These are phyloP conservation scores for Zygoascus hellenicus DNA, from an alignment of 1,139 yeast species.

Conservation along the genomic window DNA sequence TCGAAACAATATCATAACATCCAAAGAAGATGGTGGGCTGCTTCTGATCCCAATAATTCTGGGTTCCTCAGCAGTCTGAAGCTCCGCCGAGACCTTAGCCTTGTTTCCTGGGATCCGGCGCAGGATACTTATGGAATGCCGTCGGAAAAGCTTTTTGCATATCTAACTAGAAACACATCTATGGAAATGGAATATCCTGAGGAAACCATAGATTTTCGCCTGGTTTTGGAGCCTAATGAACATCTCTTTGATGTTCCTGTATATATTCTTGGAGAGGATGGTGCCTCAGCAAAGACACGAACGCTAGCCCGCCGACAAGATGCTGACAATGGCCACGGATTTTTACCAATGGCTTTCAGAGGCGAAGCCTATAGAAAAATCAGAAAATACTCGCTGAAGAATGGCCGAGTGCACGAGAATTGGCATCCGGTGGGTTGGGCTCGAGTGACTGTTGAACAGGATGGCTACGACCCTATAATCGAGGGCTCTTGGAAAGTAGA, in stretches of 20 bases:
- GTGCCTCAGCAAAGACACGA: slow-evolving; percentile 15
- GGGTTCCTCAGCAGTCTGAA: slow-evolving; percentile 2
- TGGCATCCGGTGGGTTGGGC: slow-evolving; percentile 34
- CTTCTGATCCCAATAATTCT: slow-evolving; percentile 28
- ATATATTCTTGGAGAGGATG: slow-evolving; percentile 19
- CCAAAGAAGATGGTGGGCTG: slow-evolving; percentile 31
- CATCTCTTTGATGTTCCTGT: slow-evolving; percentile 12
- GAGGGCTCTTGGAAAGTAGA: slow-evolving; percentile 34
- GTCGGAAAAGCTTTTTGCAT: slow-evolving; percentile 25
- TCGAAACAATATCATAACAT: slow-evolving; percentile 25
- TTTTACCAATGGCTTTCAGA: slow-evolving; percentile 18
- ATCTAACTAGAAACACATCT: slow-evolving; percentile 24
- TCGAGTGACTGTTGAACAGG: slow-evolving; percentile 24
- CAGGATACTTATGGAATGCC: slow-evolving; percentile 8
- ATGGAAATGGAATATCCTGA: slow-evolving; percentile 25
- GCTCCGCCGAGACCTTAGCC: slow-evolving; percentile 3
- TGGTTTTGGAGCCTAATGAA: slow-evolving; percentile 26
- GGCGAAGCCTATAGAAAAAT: slow-evolving; percentile 30
- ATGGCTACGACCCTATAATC: slow-evolving; percentile 17
- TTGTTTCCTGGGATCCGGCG: slow-evolving; percentile 9
- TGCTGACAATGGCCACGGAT: slow-evolving; percentile 7
- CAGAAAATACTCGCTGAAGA: slow-evolving; percentile 16
- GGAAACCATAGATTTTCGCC: slow-evolving; percentile 24
- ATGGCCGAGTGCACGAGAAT: slow-evolving; percentile 18
- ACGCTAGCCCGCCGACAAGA: slow-evolving; percentile 3